Base-by-base conservation (phyloP, 306 rosid species). In the Trifolium dubium region DNA sequence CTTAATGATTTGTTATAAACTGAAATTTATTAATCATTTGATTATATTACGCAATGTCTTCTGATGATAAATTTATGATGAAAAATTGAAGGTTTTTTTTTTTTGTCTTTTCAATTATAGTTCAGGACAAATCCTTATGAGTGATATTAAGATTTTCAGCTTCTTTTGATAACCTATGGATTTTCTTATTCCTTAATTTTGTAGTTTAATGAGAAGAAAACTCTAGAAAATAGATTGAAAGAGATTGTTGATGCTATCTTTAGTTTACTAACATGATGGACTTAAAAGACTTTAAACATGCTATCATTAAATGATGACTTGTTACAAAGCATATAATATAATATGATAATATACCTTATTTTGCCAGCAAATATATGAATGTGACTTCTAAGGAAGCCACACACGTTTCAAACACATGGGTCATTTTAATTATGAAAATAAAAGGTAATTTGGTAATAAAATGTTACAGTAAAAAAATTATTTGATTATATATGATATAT, bases 321-420 rank as follows among this genome's bases (percentile, higher is more conserved):
- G 71, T 40, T 64, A 72, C 67, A n/a, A 46, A 46, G 53, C 53
- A 68, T 41, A 19, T 68, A 46, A 55, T 10, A 37, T 23, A 23
- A 23, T 23, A 23, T 23, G 1, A 23, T 23, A 51, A 6, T 51
- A 18, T 23, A 28, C 3, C 40, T 75, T 41, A 49, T 66, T 0
- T 66, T 55, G 50, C 60, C 59, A 64, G 69, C 69, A 67, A 59
- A 43, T 71, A 14, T 44, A 41, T 68, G 79, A 79, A 68, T 76
- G 72, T 65, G 84, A 85, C 82, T 64, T 50, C 29, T 46, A 82
- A 58, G 61, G 80, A 68, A 79, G 55, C 50, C 18, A 77, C 13
- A 55, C 19, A 69, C 71, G 40, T 69, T 56, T 76, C 66, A 69
- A 68, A 34, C 60, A 51, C 6, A 35, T 14, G 71, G 46, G 58